Conservation (phyloP, 306 rosid species). For the Canavalia ensiformis region DNA sequence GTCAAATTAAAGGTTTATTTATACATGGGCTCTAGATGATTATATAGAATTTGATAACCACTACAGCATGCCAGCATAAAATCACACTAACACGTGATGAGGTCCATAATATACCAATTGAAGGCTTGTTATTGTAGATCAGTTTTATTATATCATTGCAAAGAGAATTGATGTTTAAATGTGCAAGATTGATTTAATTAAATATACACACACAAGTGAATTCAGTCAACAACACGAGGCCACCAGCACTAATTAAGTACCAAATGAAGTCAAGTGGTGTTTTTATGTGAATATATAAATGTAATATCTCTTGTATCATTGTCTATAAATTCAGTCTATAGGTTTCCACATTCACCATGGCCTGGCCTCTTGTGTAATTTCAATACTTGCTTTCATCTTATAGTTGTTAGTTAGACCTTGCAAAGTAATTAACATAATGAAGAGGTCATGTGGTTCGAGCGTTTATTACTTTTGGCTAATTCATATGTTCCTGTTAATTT, state of each 20-base stretch:
- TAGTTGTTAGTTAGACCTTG: slow-evolving; percentile 1
- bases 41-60: slow-evolving; percentile 9
- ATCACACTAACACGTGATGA: slow-evolving; percentile 13
- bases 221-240: slow-evolving; percentile 42
- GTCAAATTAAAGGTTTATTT: slow-evolving; percentile 29
- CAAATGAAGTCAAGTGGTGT: slow-evolving; percentile 43
- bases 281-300: slow-evolving; percentile 41
- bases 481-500: slow-evolving; percentile 53
- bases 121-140: not conserved
- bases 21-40: no score
- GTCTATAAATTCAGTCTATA: slow-evolving; percentile 55
- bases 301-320: slow-evolving; percentile 12
- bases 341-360: slow-evolving; percentile 36
- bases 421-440: slow-evolving; percentile 47
- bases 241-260: slow-evolving; percentile 41
- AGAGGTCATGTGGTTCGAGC: slow-evolving; percentile 33
- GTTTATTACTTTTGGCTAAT: slow-evolving; percentile 46
- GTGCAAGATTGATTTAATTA: not conserved
- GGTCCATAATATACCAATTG: not conserved
- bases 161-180: not conserved
- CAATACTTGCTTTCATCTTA: slow-evolving; percentile 1
- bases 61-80: slow-evolving; percentile 33
- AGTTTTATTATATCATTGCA: not conserved
- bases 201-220: not conserved
- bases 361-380: slow-evolving; percentile 35